Evolutionary conservation across 2,329 filamentous ascomycete genomes (phyloP).

Genomic region (Phialophora chinensis): DNA sequence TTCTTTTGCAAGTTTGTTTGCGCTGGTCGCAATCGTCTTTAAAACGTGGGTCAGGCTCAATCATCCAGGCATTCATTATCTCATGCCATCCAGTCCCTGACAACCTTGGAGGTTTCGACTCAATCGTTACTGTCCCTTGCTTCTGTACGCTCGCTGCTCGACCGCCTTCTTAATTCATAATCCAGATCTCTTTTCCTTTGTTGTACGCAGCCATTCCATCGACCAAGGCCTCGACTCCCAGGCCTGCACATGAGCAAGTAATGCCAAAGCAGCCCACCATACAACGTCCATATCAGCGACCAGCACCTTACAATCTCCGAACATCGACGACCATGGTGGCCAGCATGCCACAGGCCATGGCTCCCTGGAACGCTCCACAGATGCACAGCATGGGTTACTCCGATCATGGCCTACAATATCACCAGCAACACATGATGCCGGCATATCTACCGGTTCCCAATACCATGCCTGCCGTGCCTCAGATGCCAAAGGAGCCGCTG

Average conservation of each 20-base stretch:
- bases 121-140: conserved; percentile 25
- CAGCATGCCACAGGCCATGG: conserved; percentile 30
- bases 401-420: conserved; percentile 31
- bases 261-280: conserved; percentile 33
- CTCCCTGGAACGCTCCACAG: conserved; percentile 23
- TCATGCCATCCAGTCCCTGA: conserved; percentile 32
- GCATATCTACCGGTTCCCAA: conserved; percentile 28
- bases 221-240: conserved; percentile 24
- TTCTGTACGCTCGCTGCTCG: conserved; percentile 24
- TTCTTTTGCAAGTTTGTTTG: conserved; percentile 21
- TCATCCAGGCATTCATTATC: conserved; percentile 30
- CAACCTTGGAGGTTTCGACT: conserved; percentile 16
- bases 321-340: conserved; percentile 34
- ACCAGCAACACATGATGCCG: conserved; percentile 33
- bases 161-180: conserved; percentile 21
- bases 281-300: conserved; percentile 25
- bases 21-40: conserved; percentile 34
- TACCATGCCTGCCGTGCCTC: conserved; percentile 14
- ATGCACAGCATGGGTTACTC: conserved; percentile 26
- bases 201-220: conserved; percentile 23
- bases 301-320: conserved; percentile 35
- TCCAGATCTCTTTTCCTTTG: conserved; percentile 26
- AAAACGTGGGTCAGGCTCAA: conserved; percentile 34
- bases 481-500: conserved; percentile 19
- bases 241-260: conserved; percentile 21